Evolutionary conservation across 1,139 yeast genomes (phyloP), one percentile per base, ranked within the genome.

Genomic region (Suhomyces terraborum): DNA sequence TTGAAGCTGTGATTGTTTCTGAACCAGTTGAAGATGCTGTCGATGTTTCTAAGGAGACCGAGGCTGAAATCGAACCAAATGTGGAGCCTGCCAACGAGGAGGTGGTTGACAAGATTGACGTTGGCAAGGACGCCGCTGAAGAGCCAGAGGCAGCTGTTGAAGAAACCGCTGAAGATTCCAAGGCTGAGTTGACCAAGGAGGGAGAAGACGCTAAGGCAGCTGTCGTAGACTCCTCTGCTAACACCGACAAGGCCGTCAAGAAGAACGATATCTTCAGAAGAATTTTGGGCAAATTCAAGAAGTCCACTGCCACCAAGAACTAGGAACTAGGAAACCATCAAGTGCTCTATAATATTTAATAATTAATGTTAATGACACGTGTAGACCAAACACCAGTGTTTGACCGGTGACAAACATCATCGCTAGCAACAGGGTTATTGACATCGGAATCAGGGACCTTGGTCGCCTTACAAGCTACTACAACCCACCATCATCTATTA

Each of bases 251-350:
- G 50, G 67, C 61, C 38, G 64, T 58, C 26, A 68, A 74, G 67
- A 77, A 75, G 74, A 69, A 68, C 55, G 69, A 71, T 48, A 63
- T 75, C 58, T 68, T 75, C 64, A 77, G 75, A 70, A 77, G 69
- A 61, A 60, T 75, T 43, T 55, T 73, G 48, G 58, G 63, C 51
- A 75, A 71, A 59, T 66, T 79, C 57, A 78, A 73, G 69, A 70
- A 72, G 60, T 59, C 61, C 42, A 55, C 68, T 17, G 41, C 44
- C 50, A 67, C 64, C 57, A 65, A 62, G 46, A 34, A 34, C 36
- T 56, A 54, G n/a, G n/a, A n/a, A n/a, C n/a, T n/a, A n/a, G n/a
- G n/a, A n/a, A n/a, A n/a, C n/a, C n/a, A n/a, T n/a, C n/a, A n/a
- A 36, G 38, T 26, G 25, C 25, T 28, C 8, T 27, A 18, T 37